Evolutionary conservation across 192 early-diverging fungal species (phyloP), one percentile per base, ranked within the genome.

Genomic region (Oehlia diaphana): DNA sequence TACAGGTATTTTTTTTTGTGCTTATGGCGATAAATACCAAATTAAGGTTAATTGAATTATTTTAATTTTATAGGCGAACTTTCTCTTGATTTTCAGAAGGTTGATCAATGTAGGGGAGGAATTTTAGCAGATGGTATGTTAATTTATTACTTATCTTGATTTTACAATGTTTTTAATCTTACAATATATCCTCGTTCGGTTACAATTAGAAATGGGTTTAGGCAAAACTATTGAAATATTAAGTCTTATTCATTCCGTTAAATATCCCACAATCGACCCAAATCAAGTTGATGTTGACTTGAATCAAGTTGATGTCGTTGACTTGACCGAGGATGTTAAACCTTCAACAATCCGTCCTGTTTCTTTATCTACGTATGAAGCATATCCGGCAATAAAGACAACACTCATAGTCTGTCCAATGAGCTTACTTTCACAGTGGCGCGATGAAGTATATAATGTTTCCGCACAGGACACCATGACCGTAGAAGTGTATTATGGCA

Each of bases 221-320:
- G 89, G 89, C 2, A 90, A 90, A 80, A 90, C 89, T 26, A 90
- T 90, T 31, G 89, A 90, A 62, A 89, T 88, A 50, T 79, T 90
- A 12, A 88, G 87, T 65, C 80, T 90, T 21, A 85, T 90, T 10
- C 89, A 89, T 73, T 49, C 85, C 13, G 88, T 89, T 64, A 69
- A 39, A 7, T 73, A 79, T 65, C 71, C 80, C n/a, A 63, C 50
- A 47, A 16, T 79, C 26, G 80, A 37, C 35, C 72, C 64, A 14
- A 66, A 80, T 39, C 61, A 61, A 26, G 44, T 74, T 35, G 76
- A 77, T 16, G 6, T 58, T 26, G 26, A 26, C 26, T 26, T 26
- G 26, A 66, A 80, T 39, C 61, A 61, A 26, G 44, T 74, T 35
- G 76, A 77, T 16, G 6, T 58, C 21, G 53, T 58, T 21, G 53